phyloP scores from a whole-genome alignment of 169 alveolate species.

The Eimeria tenella region DNA sequence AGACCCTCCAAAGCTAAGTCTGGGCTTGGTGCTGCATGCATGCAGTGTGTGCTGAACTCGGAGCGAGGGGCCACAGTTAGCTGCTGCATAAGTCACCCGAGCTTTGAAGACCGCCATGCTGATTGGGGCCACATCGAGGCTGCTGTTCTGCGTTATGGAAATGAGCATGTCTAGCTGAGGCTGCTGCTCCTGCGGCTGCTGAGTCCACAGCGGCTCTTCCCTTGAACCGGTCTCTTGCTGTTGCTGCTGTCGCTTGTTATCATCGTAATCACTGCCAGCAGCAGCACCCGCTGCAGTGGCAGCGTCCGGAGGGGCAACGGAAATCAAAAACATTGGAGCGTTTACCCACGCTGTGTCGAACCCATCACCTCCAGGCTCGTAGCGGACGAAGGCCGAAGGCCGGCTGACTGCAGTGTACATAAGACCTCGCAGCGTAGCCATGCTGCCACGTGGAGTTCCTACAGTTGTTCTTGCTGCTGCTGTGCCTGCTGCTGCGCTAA shows the following conservation, averaged over 20 bases:
- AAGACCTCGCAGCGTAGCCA: background rate
- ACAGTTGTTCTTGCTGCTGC: constrained; percentile 18
- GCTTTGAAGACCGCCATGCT: constrained; percentile 58
- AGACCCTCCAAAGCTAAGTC: background rate
- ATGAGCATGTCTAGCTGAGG: constrained; percentile 8
- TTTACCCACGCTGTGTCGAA: constrained; percentile 55
- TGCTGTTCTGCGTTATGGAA: constrained; percentile 31
- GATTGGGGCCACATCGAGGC: constrained; percentile 28
- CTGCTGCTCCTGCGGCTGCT: constrained; percentile 17
- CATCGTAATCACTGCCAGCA: background rate
- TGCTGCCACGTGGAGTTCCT: background rate
- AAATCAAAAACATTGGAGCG: constrained; percentile 60
- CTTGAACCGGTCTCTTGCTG: background rate
- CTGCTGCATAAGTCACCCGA: background rate
- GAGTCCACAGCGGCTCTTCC: background rate
- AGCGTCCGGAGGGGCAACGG: constrained; percentile 12
- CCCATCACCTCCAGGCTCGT: constrained; percentile 26
- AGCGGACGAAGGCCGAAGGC: constrained; percentile 35
- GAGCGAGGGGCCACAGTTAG: too few species aligned
- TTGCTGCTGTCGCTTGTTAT: background rate
- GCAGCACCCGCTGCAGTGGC: background rate
- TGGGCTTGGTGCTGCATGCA: too few species aligned
- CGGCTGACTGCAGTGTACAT: constrained; percentile 15
- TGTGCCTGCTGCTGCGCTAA: background rate
- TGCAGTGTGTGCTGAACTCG: too few species aligned